Evolutionary conservation across 1,284 basidiomycete genomes (phyloP), one percentile per base, ranked within the genome.

Genomic region (Microbotryum intermedium): DNA sequence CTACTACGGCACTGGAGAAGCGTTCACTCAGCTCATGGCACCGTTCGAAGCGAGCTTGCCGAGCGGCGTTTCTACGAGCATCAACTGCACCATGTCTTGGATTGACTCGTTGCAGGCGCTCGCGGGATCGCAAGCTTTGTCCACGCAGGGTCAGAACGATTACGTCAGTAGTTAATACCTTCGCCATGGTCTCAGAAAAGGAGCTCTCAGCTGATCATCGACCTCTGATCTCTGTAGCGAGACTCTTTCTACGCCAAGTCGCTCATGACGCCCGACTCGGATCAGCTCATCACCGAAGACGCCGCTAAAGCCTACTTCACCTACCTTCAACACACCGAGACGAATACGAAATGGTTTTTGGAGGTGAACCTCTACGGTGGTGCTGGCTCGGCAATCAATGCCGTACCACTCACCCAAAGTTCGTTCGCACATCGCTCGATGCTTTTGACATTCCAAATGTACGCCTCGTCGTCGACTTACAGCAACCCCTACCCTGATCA

Each of bases 401-500:
- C 54, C n/a, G 60, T 72, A 25, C 51, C 67, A 1, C 49, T 60
- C 18, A 51, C 67, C 43, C 66, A 65, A 8, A 70, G 70, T 5
- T 68, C 72, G 6, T 76, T 73, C 58, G 71, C 67, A 3, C 66
- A 71, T 54, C 64, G 74, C 13, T 65, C 70, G 57, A 68, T 69
- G 18, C 70, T 72, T 39, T 59, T 74, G 9, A 64, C 57, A 16
- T 72, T 70, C 57, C 74, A 75, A 52, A 64, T 75, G 48, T 74
- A 75, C 58, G 73, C 73, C 2, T 60, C 21, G 55, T 55, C 64
- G 29, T 49, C 65, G 18, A 66, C 67, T 10, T 69, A 67, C 49
- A 60, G 54, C 7, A 60, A 59, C 6, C 68, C 69, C 5, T 72
- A 63, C 51, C 64, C 65, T 7, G 50, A 63, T 11, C 53, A 60